Percentiles rank a stretch among this genome's conserved stretches.
phyloP scores from a whole-genome alignment of 2,329 filamentous ascomycete species.

The Colletotrichum nymphaeae region DNA sequence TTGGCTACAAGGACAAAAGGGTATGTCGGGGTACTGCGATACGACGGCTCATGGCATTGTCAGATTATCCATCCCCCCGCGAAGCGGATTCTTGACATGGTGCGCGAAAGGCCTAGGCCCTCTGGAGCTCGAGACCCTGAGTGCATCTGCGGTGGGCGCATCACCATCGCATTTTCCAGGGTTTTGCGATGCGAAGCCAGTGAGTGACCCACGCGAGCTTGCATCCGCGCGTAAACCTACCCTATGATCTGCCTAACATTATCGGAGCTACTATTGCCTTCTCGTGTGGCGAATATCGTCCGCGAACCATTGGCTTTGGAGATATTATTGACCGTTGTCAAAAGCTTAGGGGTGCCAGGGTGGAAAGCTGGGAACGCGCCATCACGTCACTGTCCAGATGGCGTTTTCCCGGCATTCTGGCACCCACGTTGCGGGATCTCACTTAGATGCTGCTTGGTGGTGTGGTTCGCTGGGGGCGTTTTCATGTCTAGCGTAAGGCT shows the following conservation, averaged over 20 bases:
- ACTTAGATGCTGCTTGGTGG: neutral
- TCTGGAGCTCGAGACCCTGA: neutral
- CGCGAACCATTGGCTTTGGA: constrained; percentile 1
- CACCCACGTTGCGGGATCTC: neutral
- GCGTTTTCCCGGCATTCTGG: neutral
- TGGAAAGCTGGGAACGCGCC: constrained; percentile 5
- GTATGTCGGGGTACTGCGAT: neutral
- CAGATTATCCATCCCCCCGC: neutral
- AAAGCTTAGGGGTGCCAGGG: neutral
- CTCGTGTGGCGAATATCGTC: neutral
- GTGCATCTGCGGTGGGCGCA: neutral
- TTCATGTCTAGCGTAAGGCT: constrained; percentile 9
- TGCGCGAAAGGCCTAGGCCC: no score
- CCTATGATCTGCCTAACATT: neutral
- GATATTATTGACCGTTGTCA: neutral
- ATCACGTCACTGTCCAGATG: constrained; percentile 22
- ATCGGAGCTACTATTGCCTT: neutral
- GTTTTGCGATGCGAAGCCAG: neutral
- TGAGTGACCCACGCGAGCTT: neutral
- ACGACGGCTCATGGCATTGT: neutral
- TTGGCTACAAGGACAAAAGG: neutral
- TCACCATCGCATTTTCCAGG: neutral
- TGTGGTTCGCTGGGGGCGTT: neutral
- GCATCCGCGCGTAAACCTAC: neutral
- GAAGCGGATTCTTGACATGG: neutral